Percentiles rank a stretch among this genome's conserved stretches.
Evolutionary conservation across 2,329 filamentous ascomycete species (phyloP).

Genomic region (Nannizziopsis arthrosporioides): DNA sequence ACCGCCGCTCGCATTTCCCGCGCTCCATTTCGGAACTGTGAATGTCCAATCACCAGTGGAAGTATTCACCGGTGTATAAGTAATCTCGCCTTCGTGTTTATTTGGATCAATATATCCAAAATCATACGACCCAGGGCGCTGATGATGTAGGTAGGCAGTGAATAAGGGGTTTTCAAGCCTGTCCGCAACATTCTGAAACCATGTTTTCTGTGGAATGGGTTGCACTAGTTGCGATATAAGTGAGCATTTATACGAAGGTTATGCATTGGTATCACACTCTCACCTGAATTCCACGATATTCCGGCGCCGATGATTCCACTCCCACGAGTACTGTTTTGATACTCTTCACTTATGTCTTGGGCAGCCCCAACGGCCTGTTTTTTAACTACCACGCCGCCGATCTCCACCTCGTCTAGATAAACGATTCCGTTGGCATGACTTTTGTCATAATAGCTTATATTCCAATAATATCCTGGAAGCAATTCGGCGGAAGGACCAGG

Average conservation of each 20-base stretch:
- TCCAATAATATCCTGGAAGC: too few species aligned
- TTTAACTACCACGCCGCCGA: slow-evolving; percentile 49
- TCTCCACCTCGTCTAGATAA: slow-evolving; percentile 52
- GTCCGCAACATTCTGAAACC: slow-evolving; percentile 4
- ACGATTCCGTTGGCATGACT: slow-evolving; percentile 52
- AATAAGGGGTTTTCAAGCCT: slow-evolving; percentile 56
- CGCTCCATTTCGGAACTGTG: slow-evolving; percentile 43
- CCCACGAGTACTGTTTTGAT: slow-evolving; percentile 40
- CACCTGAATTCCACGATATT: too few species aligned
- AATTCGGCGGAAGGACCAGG: slow-evolving; percentile 28
- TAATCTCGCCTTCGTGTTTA: slow-evolving; percentile 52
- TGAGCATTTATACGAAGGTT: too few species aligned
- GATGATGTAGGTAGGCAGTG: slow-evolving; percentile 54
- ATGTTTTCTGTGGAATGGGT: too few species aligned
- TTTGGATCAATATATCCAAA: slow-evolving; percentile 57
- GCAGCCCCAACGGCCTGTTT: slow-evolving; percentile 56
- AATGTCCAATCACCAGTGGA: slow-evolving; percentile 56
- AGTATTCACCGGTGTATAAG: slow-evolving; percentile 50
- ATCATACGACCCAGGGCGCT: slow-evolving; percentile 55
- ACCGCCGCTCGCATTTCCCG: slow-evolving; percentile 30
- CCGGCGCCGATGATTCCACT: slow-evolving; percentile 33
- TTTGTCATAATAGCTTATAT: slow-evolving; percentile 17
- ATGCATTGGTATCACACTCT: too few species aligned
- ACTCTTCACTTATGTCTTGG: slow-evolving; percentile 43
- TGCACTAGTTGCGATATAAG: too few species aligned